These are phyloP conservation scores for Luffa acutangula DNA, from an alignment of 306 rosid species.

Conservation along the genomic window DNA sequence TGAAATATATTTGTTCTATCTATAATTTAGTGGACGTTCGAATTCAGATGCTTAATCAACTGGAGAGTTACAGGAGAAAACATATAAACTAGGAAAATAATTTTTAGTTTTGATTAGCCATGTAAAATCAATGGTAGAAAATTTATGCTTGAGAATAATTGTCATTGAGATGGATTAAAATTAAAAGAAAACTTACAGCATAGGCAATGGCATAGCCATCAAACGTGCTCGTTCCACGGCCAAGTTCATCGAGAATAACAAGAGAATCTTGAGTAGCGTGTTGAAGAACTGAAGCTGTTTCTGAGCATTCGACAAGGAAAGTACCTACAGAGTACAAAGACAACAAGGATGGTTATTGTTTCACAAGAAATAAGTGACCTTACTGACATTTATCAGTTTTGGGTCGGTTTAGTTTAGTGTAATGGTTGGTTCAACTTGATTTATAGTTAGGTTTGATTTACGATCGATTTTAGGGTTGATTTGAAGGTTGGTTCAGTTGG, in stretches of 20 bases:
- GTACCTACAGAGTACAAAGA: slow-evolving; percentile 44
- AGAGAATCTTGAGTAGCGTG: slow-evolving; percentile 83
- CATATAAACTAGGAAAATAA: background rate
- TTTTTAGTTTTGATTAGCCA: background rate
- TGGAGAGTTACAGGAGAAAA: background rate
- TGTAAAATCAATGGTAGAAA: background rate
- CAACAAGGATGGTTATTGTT: background rate
- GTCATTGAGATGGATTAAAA: background rate
- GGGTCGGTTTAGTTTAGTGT: background rate
- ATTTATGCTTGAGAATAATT: background rate
- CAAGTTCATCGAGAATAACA: slow-evolving; percentile 89
- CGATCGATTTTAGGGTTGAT: background rate
- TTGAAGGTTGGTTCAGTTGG: background rate
- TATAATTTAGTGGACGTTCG: background rate
- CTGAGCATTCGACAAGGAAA: slow-evolving; percentile 87
- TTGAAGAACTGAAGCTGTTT: slow-evolving; percentile 86
- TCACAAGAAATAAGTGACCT: background rate
- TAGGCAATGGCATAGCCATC: slow-evolving; percentile 98
- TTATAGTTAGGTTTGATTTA: background rate
- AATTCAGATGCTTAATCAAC: background rate
- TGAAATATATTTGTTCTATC: background rate
- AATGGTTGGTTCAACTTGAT: background rate
- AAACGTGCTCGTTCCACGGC: slow-evolving; percentile 96
- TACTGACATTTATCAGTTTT: background rate
- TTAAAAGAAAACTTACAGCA: slow-evolving; percentile 44